phyloP scores from a whole-genome alignment of 2,329 filamentous ascomycete genomes.

The Microdochium nivale region DNA sequence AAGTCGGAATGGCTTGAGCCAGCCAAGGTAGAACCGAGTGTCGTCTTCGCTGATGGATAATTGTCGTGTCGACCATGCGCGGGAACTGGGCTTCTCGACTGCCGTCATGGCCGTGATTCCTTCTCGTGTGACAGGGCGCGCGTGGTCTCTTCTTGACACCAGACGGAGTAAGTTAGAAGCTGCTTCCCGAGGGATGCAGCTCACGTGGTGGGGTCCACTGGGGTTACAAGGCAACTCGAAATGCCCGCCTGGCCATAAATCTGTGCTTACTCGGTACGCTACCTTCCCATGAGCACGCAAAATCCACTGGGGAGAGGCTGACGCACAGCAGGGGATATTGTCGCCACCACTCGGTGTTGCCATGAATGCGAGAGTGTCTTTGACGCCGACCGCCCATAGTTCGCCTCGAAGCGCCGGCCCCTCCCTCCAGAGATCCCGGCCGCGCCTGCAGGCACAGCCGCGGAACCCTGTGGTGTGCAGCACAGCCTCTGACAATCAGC shows the following conservation, averaged over 20 bases:
- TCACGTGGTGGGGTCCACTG: not conserved
- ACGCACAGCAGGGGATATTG: not conserved
- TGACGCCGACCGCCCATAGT: not conserved
- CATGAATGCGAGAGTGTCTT: not conserved
- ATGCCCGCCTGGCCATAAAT: too few relatives aligned
- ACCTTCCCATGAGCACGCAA: too few relatives aligned
- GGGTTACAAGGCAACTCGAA: too few relatives aligned
- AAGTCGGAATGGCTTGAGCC: conserved; percentile 20
- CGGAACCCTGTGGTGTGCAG: not conserved
- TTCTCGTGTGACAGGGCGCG: not conserved
- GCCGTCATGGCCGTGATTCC: not conserved
- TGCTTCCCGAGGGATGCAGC: not conserved
- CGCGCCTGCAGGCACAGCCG: not conserved
- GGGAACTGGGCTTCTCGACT: not conserved
- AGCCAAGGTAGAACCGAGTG: conserved; percentile 16
- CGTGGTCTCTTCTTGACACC: not conserved
- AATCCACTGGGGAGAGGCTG: not conserved
- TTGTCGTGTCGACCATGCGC: conserved; percentile 12
- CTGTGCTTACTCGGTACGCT: too few relatives aligned
- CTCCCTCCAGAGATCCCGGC: not conserved
- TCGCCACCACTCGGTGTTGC: too few relatives aligned
- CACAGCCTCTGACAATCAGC: too few relatives aligned
- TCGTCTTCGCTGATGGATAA: conserved; percentile 14
- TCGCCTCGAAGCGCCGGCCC: conserved; percentile 6
- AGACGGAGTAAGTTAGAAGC: too few relatives aligned